phyloP scores from a whole-genome alignment of 257 asterid species.

The Penstemon eatonii region DNA sequence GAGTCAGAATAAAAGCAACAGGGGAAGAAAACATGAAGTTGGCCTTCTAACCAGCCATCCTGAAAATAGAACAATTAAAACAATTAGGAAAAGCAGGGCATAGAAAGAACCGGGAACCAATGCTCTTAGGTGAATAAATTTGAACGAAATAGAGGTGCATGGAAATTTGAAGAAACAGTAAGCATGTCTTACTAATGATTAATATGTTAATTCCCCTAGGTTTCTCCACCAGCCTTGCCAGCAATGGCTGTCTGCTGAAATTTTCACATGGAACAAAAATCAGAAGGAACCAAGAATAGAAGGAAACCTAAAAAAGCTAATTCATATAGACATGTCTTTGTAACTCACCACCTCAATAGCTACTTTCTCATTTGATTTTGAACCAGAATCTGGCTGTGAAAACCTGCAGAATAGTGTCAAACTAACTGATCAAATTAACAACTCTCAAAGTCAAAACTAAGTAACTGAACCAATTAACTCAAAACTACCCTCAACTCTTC shows the following conservation, averaged over 20 bases:
- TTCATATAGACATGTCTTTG: neutral
- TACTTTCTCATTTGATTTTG: slow-evolving; percentile 36
- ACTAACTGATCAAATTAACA: slow-evolving; percentile 18
- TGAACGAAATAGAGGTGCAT: neutral
- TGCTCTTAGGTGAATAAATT: neutral
- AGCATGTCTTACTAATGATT: slow-evolving; percentile 38
- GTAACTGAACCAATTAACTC: too few species aligned
- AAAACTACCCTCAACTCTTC: neutral
- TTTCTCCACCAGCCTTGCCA: slow-evolving; percentile 46
- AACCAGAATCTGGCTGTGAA: slow-evolving; percentile 45
- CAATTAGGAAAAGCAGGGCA: neutral
- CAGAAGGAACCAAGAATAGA: neutral
- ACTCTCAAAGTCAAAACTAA: neutral
- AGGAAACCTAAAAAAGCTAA: neutral
- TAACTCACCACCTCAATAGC: slow-evolving; percentile 41
- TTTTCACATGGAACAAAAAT: slow-evolving; percentile 11
- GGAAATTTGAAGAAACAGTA: neutral
- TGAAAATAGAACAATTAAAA: slow-evolving; percentile 26
- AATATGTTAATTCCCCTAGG: slow-evolving; percentile 29
- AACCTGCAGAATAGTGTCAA: slow-evolving; percentile 37
- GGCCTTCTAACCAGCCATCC: slow-evolving; percentile 37
- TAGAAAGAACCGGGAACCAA: slow-evolving; percentile 2
- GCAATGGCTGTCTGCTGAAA: slow-evolving; percentile 40
- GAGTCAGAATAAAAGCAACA: slow-evolving; percentile 25
- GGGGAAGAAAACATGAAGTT: slow-evolving; percentile 8